Evolutionary conservation across 2,329 filamentous ascomycete genomes (phyloP).

Genomic region (Setomelanomma holmii): DNA sequence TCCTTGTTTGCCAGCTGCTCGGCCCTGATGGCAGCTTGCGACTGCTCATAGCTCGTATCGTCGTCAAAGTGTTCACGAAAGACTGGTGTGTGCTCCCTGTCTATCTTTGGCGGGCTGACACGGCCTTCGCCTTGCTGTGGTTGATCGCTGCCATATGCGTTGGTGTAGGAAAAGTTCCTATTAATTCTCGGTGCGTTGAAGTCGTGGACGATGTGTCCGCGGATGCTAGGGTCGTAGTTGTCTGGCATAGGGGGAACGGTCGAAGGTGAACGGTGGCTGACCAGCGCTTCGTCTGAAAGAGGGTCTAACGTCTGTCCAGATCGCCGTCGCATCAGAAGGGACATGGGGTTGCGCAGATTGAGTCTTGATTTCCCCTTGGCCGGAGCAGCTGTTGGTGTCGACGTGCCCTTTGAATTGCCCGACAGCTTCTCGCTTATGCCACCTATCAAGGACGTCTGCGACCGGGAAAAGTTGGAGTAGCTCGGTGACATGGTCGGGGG

Average conservation of each 20-base stretch:
- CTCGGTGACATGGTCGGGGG: slow-evolving; percentile 31
- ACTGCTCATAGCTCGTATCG: slow-evolving; percentile 50
- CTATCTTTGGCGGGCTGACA: slow-evolving; percentile 44
- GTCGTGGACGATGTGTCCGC: slow-evolving; percentile 69
- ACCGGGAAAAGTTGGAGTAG: slow-evolving; percentile 40
- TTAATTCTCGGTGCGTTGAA: slow-evolving; percentile 67
- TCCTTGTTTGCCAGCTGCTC: slow-evolving; percentile 57
- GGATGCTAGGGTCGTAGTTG: slow-evolving; percentile 69
- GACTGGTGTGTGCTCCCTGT: slow-evolving; percentile 61
- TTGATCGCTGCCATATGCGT: slow-evolving; percentile 32
- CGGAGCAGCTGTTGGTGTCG: slow-evolving; percentile 26
- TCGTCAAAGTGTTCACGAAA: slow-evolving; percentile 69
- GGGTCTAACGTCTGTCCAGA: slow-evolving; percentile 59
- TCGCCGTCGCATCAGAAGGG: slow-evolving; percentile 63
- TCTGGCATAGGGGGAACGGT: slow-evolving; percentile 61
- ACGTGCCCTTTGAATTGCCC: slow-evolving; percentile 26
- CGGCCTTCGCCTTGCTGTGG: slow-evolving; percentile 28
- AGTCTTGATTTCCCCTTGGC: slow-evolving; percentile 58
- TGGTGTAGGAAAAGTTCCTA: slow-evolving; percentile 48
- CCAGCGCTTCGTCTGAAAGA: slow-evolving; percentile 58
- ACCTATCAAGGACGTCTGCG: slow-evolving; percentile 42
- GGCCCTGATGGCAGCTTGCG: slow-evolving; percentile 53
- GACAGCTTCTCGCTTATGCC: slow-evolving; percentile 42
- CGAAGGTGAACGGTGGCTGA: slow-evolving; percentile 55
- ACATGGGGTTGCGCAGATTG: slow-evolving; percentile 67